Percentiles rank a stretch among this genome's conserved stretches.
Evolutionary conservation across 2,329 filamentous ascomycete genomes (phyloP).

Genomic region (Rhynchosporium secalis): DNA sequence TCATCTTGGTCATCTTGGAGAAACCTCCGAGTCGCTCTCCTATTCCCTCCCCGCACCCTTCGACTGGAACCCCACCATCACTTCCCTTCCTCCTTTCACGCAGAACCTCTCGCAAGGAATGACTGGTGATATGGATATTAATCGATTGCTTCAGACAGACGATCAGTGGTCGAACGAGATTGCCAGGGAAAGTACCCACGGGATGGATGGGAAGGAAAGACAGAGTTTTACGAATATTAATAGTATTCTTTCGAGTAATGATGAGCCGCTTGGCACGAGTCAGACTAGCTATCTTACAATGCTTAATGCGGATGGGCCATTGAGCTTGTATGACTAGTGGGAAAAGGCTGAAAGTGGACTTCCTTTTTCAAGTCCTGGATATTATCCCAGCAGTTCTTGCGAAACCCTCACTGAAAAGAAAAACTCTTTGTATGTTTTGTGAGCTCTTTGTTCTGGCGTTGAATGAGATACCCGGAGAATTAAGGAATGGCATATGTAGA

Average conservation of each 20-base stretch:
- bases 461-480: no score
- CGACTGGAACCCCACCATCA: slow-evolving; percentile 47
- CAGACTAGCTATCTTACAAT: slow-evolving; percentile 32
- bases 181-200: slow-evolving; percentile 23
- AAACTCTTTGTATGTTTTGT: no score
- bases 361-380: no score
- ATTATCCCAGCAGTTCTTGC: no score
- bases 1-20: slow-evolving; percentile 12
- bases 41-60: slow-evolving; percentile 41
- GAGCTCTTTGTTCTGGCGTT: no score
- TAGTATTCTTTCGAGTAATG: slow-evolving; percentile 32
- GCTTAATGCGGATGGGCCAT: slow-evolving; percentile 30
- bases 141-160: slow-evolving; percentile 53
- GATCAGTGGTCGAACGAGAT: slow-evolving; percentile 44
- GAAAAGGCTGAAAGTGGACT: no score
- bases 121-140: slow-evolving; percentile 60
- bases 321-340: slow-evolving; percentile 21
- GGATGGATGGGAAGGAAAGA: slow-evolving; percentile 30
- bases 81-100: slow-evolving; percentile 42
- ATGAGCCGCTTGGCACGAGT: slow-evolving; percentile 24
- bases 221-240: slow-evolving; percentile 36
- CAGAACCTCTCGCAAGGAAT: slow-evolving; percentile 38
- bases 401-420: no score
- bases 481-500: no score
- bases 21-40: slow-evolving; percentile 40